Evolutionary conservation across 106 monocot genomes (phyloP).

Genomic region (Iris macrosiphon): DNA sequence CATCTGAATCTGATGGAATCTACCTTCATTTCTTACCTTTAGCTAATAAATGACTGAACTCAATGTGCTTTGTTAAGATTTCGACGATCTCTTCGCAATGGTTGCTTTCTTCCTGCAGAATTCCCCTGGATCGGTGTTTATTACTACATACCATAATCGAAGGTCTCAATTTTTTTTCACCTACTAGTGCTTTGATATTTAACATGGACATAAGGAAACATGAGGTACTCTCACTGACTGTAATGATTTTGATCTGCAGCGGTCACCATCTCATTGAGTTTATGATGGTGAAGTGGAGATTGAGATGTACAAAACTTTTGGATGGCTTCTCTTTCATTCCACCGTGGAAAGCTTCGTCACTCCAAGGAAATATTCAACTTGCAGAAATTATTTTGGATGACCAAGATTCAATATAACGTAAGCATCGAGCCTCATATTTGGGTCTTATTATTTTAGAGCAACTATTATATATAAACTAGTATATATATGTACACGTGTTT

Average conservation of each 20-base stretch:
- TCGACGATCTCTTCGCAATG: conserved; percentile 87
- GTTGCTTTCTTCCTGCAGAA: conserved; percentile 68
- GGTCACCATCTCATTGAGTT: conserved; percentile 96
- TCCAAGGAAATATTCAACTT: conserved; percentile 91
- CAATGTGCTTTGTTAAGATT: conserved; percentile 37
- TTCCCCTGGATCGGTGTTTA: conserved; percentile 70
- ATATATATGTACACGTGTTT: no score
- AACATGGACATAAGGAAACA: background rate
- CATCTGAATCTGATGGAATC: background rate
- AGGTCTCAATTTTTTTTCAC: conserved; percentile 31
- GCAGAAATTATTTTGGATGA: conserved; percentile 58
- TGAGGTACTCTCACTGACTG: background rate
- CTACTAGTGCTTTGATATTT: background rate
- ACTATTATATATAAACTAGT: no score
- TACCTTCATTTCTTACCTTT: conserved; percentile 1
- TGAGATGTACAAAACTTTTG: conserved; percentile 67
- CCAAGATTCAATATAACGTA: background rate
- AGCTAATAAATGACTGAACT: background rate
- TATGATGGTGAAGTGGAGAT: conserved; percentile 96
- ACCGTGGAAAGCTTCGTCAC: conserved; percentile 48
- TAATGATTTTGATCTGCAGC: conserved; percentile 33
- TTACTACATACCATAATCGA: conserved; percentile 85
- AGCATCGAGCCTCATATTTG: no score
- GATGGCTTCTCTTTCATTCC: conserved; percentile 95
- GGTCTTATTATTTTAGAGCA: no score